Conservation (phyloP, 441 rosid species). For the Pelargonium australe region DNA sequence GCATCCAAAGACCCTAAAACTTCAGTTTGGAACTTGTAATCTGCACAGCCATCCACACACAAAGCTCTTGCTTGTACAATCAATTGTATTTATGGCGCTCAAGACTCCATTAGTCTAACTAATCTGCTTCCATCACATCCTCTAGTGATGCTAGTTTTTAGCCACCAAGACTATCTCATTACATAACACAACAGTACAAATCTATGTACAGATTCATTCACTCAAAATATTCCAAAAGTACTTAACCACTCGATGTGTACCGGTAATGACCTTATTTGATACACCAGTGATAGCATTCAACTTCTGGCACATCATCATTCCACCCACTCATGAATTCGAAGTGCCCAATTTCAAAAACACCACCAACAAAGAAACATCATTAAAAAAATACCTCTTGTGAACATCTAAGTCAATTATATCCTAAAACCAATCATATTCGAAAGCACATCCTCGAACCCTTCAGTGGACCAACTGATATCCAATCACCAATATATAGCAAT, state of each 20-base stretch:
- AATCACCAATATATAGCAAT: not conserved
- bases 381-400: not conserved
- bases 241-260: not conserved
- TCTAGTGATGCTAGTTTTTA: not conserved
- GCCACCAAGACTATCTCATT: not conserved
- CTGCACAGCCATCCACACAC: no score
- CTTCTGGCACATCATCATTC: no score
- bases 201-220: not conserved
- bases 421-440: not conserved
- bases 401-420: no score
- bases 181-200: not conserved
- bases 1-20: not conserved
- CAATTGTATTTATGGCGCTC: not conserved
- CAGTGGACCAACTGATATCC: conserved; percentile 4
- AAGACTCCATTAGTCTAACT: not conserved
- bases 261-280: no score
- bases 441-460: not conserved
- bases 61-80: not conserved
- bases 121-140: not conserved
- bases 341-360: not conserved
- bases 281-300: no score
- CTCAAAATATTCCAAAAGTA: not conserved
- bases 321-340: no score
- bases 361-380: not conserved
- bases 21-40: not conserved